Base-by-base conservation (phyloP, 441 rosid species). In the Cnidoscolus chayamansa region DNA sequence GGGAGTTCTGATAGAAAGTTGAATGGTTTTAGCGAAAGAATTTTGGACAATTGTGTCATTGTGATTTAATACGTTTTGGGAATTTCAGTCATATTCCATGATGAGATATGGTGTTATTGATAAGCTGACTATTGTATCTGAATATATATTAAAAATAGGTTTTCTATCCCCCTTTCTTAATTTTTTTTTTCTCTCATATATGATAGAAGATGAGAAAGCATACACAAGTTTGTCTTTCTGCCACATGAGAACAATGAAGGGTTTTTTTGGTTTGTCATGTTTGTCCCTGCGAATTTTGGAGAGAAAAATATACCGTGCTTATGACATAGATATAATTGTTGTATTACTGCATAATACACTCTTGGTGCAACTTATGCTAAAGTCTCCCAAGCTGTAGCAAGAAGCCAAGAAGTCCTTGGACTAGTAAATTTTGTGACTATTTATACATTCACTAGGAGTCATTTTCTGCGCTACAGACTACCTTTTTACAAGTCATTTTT, bases 201-300 rank as follows among this genome's bases (percentile, higher is more conserved):
- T 62, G 49, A 62, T 40, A n/a, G 30, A 37, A 63, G 66, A 47
- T 20, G 15, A 65, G 13, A 15, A 47, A 48, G 69, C 55, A 65
- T 25, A n/a, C 7, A 53, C 10, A 53, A 32, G 40, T 53, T 35
- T 32, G 1, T 7, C 40, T 67, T 15, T n/a, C 11, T 51, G 45
- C 7, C 10, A 31, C 2, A n/a, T 10, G 13, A 20, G 51, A 37
- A 51, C 68, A 35, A 20, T 51, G 60, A 43, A 47, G 6, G 66
- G 56, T 25, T 30, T 10, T 47, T 70, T 37, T 71, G 25, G 66
- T 61, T 47, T 48, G 58, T 43, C 59, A 45, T 25, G 17, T 17
- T 40, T 47, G 11, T 43, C 54, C 51, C 48, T 25, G 37, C 16
- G 25, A 57, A 65, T 25, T 47, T 20, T 48, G 51, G 37, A 68